Base-by-base conservation (phyloP, 164 flowering plant genomes). In the Annona squamosa region DNA sequence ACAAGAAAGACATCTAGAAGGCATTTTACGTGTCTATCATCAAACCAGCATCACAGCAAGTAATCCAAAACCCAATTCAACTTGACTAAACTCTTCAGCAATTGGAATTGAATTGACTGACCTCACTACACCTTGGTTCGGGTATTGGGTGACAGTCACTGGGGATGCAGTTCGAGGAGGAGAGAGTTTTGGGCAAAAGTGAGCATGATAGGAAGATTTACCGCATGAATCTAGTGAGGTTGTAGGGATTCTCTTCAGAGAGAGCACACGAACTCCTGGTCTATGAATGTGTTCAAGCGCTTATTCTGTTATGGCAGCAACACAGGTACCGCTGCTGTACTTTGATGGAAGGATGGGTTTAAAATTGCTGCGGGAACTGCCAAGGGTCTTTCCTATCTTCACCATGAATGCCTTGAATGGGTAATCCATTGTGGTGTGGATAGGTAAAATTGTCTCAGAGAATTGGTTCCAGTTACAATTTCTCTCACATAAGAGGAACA, bases 231-330 rank as follows among this genome's bases (percentile, higher is more conserved):
- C 52, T 84, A 46, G 75, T 84, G 1, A 77, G 76, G 10, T 75
- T 77, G 73, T 84, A 79, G 82, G 87, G 87, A 0, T 80, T 71
- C 6, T 84, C 85, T 44, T 66, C 72, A 2, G 79, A 81, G 56
- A 61, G 70, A 9, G 69, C 69, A n/a, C 77, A 77, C 61, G 69
- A 70, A 67, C 74, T 83, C 7, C 57, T 81, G 44, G 82, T 79
- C 13, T 79, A 76, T 46, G 86, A 83, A 66, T 77, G 80, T 78
- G 67, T 80, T 67, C 26, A 68, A 73, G 18, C 74, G 74, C 64
- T 48, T 81, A 3, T 48, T 63, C 37, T 46, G 69, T 3, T 46
- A 70, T 47, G 42, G 44, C 13, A 18, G 18, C 52, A 69, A 71
- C 69, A 68, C 78, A 0, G 82, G 71, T 17, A 68, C 63, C 4